Base-by-base conservation (phyloP, 495 filamentous ascomycete genomes). In the Penicillium malachiteum region DNA sequence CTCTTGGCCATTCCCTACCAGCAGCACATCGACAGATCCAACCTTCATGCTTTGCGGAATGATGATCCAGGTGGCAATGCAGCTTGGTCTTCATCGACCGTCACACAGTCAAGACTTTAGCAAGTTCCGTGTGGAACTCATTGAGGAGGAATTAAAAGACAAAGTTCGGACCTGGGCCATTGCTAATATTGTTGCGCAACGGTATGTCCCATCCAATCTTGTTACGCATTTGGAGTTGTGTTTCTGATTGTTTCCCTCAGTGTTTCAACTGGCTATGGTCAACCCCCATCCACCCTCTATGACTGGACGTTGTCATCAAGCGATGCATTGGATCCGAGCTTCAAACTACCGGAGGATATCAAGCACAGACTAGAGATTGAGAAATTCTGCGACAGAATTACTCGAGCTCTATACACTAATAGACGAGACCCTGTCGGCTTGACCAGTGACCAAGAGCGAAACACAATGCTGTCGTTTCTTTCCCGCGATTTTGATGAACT, bases 31-130 rank as follows among this genome's bases (percentile, higher is more conserved):
- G 5, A 84, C 83, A 7, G 92, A 97, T 68, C 90, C 91, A 2
- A 96, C 92, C 0, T 92, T 95, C 63, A 96, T 95, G 74, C 77
- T 96, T 10, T 86, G 87, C 62, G 92, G 92, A 30, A 81, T 94
- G 62, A 92, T 96, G 91, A 88, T 96, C 80, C 91, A 96, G 68
- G 85, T 92, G 50, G 89, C 92, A 12, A 92, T 92, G 71, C 90
- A 93, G 57, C 88, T 93, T 53, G 92, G 92, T 46, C 81, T 97
- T 46, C 92, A 97, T 64, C 85, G 91, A 18, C 92, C 92, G 7
- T 92, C 88, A 39, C 89, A 96, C 71, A 86, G 88, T 16, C 90
- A 96, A 66, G 92, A 96, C 71, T 96, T 96, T 70, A 89, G 88
- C 26, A 84, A 90, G 18, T 88, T 90, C 39, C 84, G 85, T 5